phyloP scores from a whole-genome alignment of 352 stramenopile species.

The Phytophthora tubulina region DNA sequence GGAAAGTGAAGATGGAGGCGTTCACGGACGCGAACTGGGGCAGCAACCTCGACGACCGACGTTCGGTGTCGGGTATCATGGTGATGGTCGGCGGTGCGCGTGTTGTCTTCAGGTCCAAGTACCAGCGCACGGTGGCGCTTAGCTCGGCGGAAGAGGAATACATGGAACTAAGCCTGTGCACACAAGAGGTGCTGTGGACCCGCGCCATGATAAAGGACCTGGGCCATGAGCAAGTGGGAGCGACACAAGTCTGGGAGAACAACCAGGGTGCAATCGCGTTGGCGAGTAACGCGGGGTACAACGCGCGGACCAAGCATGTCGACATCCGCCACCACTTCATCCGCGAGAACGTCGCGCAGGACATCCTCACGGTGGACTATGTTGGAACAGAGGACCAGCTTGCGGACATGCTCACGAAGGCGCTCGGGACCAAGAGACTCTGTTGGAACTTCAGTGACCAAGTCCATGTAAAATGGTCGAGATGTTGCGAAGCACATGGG shows the following conservation, averaged over 20 bases:
- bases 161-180: conserved; percentile 4
- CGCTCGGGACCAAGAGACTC: no score
- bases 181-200: conserved; percentile 7
- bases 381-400: not conserved
- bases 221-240: no score
- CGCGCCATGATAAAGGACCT: conserved; percentile 1
- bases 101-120: conserved; percentile 12
- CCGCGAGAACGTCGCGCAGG: not conserved
- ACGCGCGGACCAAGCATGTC: no score
- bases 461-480: no score
- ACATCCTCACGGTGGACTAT: not conserved
- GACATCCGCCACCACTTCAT: no score
- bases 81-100: not conserved
- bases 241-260: no score
- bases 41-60: conserved; percentile 2
- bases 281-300: no score
- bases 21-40: conserved; percentile 4
- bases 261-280: no score
- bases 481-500: no score
- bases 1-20: not conserved
- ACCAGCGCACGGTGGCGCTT: not conserved
- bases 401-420: no score
- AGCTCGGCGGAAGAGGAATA: conserved; percentile 9
- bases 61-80: not conserved
- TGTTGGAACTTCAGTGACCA: no score